Percentiles rank a stretch among this genome's conserved stretches.
Conservation (phyloP, 805 yeast genomes). For the Nakazawaea holstii region DNA sequence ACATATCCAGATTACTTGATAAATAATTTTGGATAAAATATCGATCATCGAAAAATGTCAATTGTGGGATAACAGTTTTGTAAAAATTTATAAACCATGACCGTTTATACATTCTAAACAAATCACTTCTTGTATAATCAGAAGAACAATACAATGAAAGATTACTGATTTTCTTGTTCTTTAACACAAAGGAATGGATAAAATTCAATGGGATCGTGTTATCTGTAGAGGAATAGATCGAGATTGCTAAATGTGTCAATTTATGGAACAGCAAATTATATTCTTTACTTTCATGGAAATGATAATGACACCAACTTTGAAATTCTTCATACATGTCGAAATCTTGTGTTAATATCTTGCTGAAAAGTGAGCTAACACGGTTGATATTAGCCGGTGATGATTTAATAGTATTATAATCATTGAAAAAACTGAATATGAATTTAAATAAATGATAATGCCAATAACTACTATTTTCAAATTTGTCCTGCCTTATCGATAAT, state of each 20-base stretch:
- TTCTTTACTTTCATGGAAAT: background rate
- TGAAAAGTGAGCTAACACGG: background rate
- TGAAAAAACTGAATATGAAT: constrained; percentile 4
- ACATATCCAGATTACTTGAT: background rate
- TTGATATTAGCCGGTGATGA: background rate
- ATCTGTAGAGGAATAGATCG: background rate
- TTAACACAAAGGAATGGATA: background rate
- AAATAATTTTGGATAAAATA: background rate
- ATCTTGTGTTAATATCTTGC: background rate
- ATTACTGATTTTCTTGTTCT: background rate
- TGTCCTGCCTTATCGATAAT: background rate
- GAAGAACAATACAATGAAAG: background rate
- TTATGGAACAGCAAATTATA: background rate
- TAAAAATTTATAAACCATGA: background rate
- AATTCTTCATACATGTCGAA: background rate
- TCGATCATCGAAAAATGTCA: background rate
- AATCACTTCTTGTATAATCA: background rate
- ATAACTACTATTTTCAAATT: background rate
- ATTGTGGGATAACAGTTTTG: background rate
- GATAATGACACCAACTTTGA: background rate
- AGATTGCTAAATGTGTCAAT: background rate
- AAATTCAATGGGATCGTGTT: background rate
- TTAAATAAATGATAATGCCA: background rate
- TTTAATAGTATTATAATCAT: background rate
- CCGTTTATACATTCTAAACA: background rate